These are phyloP conservation scores for Hyphodiscus hymeniophilus DNA, from an alignment of 495 filamentous ascomycete genomes.

Conservation along the genomic window DNA sequence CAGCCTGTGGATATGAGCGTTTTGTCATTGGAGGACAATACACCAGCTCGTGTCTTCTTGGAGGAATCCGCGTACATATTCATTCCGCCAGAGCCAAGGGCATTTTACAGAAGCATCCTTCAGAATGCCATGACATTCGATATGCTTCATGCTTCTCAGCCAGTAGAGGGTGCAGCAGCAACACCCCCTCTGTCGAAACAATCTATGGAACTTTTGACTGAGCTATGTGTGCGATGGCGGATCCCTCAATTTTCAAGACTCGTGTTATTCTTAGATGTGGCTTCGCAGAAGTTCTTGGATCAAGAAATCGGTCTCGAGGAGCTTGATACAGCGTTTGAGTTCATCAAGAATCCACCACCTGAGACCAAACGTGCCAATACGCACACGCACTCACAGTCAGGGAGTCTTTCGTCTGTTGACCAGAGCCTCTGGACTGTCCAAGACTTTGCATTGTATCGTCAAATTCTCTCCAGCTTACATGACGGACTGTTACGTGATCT, in stretches of 20 bases:
- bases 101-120: conserved; percentile 71
- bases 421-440: conserved; percentile 65
- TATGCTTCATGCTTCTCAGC: conserved; percentile 34
- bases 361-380: conserved; percentile 47
- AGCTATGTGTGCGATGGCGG: conserved; percentile 83
- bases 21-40: conserved; percentile 54
- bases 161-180: conserved; percentile 30
- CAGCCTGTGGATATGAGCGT: conserved; percentile 69
- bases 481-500: conserved; percentile 82
- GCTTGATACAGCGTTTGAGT: conserved; percentile 73
- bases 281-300: conserved; percentile 75
- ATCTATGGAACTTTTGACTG: conserved; percentile 74
- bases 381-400: conserved; percentile 38
- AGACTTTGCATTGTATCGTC: conserved; percentile 69
- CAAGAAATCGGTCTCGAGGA: conserved; percentile 74
- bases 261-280: conserved; percentile 77
- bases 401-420: conserved; percentile 36
- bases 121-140: conserved; percentile 61
- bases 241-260: conserved; percentile 76
- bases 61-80: conserved; percentile 64
- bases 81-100: conserved; percentile 78
- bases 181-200: conserved; percentile 70
- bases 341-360: conserved; percentile 60
- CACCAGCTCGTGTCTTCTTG: conserved; percentile 20
- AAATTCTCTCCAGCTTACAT: conserved; percentile 65